Base-by-base conservation (phyloP, 768 basidiomycete genomes). In the Panaeolus cyanescens region DNA sequence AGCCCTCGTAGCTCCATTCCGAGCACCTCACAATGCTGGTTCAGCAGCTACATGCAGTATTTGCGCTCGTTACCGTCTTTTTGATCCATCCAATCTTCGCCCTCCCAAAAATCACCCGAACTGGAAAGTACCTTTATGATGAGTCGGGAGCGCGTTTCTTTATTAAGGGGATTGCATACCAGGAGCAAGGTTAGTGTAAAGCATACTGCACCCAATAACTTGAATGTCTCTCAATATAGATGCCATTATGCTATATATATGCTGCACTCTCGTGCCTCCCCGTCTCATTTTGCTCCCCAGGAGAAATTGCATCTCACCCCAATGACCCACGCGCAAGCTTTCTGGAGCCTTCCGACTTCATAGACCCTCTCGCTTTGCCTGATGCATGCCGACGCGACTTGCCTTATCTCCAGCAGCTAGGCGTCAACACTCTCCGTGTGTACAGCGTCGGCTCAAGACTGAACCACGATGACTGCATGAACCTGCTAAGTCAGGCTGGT, bases 381-480 rank as follows among this genome's bases (percentile, higher is more conserved):
- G 75, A 80, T 34, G 86, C 84, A 25, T 97, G 95, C 72, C 71
- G 80, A 15, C 88, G 95, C 54, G 95, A 97, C 72, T 66, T 96
- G 22, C 91, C 92, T 0, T 88, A 84, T 72, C 80, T 97, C 39
- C 79, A 88, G 68, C 76, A 89, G 59, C 85, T 96, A 20, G 83
- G 85, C 10, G 85, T 95, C 69, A 97, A 96, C 70, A 78, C 88
- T 45, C 79, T 96, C 53, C 88, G 93, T 59, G 89, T 89, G 2
- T 96, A 97, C 80, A 91, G 88, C 60, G 93, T 95, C 63, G 84
- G 95, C 70, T 83, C 92, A 0, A 80, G 87, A 32, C 75, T 88
- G 59, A 90, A 96, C 74, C 95, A 97, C 64, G 93, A 95, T 71
- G 76, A 77, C 0, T 97, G 95, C 76, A 96, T 97, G 95, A 74